phyloP scores from a whole-genome alignment of 2,329 filamentous ascomycete species.

The Hypoxylon sp. region DNA sequence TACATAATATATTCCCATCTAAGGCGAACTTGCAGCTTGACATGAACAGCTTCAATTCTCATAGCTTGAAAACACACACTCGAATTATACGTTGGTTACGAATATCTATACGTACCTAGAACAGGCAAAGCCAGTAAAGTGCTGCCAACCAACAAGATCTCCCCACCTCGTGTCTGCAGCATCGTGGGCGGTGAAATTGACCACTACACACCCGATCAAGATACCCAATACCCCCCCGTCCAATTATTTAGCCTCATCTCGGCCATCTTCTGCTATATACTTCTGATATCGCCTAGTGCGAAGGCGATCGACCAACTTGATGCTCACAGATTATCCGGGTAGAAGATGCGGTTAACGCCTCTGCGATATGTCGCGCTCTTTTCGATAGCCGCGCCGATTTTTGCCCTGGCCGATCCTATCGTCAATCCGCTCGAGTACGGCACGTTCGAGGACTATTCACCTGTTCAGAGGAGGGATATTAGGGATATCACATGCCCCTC shows the following conservation, averaged over 20 bases:
- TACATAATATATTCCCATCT: conserved; percentile 12
- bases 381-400: conserved; percentile 39
- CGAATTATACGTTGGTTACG: conserved; percentile 6
- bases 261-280: conserved; percentile 20
- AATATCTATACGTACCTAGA: conserved; percentile 23
- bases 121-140: conserved; percentile 30
- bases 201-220: conserved; percentile 37
- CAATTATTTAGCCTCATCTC: conserved; percentile 16
- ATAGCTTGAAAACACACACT: conserved; percentile 4
- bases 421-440: conserved; percentile 47
- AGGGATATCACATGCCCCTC: conserved; percentile 58
- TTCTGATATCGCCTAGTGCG: conserved; percentile 21
- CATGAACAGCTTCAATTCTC: conserved; percentile 11
- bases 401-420: conserved; percentile 42
- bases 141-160: conserved; percentile 33
- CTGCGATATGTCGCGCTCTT: conserved; percentile 37
- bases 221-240: conserved; percentile 14
- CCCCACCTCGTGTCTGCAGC: conserved; percentile 44
- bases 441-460: conserved; percentile 44
- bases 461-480: conserved; percentile 48
- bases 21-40: conserved; percentile 13
- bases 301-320: conserved; percentile 36
- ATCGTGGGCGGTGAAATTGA: conserved; percentile 39
- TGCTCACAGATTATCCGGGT: conserved; percentile 20
- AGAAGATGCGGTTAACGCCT: conserved; percentile 46